Evolutionary conservation across 1,284 basidiomycete species (phyloP).

Genomic region (Apiotrichum laibachii): DNA sequence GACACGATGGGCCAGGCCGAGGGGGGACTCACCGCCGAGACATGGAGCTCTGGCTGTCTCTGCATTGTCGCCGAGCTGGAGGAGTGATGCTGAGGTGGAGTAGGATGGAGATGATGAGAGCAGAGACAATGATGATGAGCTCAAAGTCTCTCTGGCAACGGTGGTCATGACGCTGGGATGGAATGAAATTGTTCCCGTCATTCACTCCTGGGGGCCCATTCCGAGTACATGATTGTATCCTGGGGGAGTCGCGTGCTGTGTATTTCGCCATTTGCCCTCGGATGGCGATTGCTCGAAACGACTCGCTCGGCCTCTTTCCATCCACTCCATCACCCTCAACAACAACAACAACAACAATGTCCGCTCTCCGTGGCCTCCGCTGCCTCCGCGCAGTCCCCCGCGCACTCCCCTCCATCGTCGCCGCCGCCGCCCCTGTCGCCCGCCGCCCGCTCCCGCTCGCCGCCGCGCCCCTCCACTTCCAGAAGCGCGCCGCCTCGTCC

Average conservation of each 20-base stretch:
- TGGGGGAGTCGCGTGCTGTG: not conserved
- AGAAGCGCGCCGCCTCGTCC: not conserved
- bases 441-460: not conserved
- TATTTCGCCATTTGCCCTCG: not conserved
- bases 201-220: not conserved
- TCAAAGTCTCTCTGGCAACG: too few species aligned
- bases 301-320: not conserved
- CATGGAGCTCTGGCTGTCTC: slow-evolving; percentile 8
- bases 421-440: too few species aligned
- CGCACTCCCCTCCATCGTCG: not conserved
- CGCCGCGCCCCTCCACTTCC: not conserved
- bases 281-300: too few species aligned
- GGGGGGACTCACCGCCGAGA: slow-evolving; percentile 1
- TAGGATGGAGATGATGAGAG: not conserved
- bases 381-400: not conserved
- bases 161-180: too few species aligned
- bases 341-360: not conserved
- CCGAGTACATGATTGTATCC: not conserved
- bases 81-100: not conserved
- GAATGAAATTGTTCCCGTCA: too few species aligned
- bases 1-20: not conserved
- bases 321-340: not conserved
- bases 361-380: not conserved
- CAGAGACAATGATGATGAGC: not conserved
- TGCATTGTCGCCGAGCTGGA: not conserved